Evolutionary conservation across 2,329 filamentous ascomycete genomes (phyloP).

Genomic region (Polychaeton citri): DNA sequence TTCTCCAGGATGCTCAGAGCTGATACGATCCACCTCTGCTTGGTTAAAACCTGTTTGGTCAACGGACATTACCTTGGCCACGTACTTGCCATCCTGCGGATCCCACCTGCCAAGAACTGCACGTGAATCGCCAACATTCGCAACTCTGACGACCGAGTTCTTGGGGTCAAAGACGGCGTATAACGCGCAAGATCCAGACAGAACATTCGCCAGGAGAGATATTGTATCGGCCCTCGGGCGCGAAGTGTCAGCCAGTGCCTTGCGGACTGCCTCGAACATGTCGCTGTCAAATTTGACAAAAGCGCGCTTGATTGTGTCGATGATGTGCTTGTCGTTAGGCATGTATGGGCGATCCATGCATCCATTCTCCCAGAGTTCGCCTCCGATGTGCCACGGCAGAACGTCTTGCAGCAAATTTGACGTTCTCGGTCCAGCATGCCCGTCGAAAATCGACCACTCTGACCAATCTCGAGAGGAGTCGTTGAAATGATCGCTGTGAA

Average conservation of each 20-base stretch:
- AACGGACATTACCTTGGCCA: constrained; percentile 41
- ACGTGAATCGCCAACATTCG: constrained; percentile 54
- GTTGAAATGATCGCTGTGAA: constrained; percentile 3
- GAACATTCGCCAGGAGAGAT: constrained; percentile 22
- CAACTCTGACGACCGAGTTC: constrained; percentile 43
- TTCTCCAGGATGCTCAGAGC: constrained; percentile 49
- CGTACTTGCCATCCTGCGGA: constrained; percentile 32
- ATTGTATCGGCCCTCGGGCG: constrained; percentile 16
- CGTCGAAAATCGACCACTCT: constrained; percentile 29
- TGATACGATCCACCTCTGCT: constrained; percentile 43
- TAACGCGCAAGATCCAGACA: constrained; percentile 49
- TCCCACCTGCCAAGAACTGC: constrained; percentile 47
- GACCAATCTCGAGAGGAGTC: constrained; percentile 14
- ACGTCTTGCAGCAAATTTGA: constrained; percentile 13
- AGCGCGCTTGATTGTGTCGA: constrained; percentile 24
- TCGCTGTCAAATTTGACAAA: constrained; percentile 28
- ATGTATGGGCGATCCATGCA: constrained; percentile 11
- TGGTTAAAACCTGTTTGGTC: constrained; percentile 55
- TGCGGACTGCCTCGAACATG: constrained; percentile 15
- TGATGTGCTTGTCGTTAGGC: constrained; percentile 16
- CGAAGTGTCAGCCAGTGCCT: constrained; percentile 6
- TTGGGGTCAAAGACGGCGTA: constrained; percentile 48
- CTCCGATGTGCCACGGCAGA: constrained; percentile 12
- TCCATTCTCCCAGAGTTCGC: constrained; percentile 7
- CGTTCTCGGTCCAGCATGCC: constrained; percentile 23